Evolutionary conservation across 257 asterid species (phyloP).

Genomic region (Penstemon newberryi): DNA sequence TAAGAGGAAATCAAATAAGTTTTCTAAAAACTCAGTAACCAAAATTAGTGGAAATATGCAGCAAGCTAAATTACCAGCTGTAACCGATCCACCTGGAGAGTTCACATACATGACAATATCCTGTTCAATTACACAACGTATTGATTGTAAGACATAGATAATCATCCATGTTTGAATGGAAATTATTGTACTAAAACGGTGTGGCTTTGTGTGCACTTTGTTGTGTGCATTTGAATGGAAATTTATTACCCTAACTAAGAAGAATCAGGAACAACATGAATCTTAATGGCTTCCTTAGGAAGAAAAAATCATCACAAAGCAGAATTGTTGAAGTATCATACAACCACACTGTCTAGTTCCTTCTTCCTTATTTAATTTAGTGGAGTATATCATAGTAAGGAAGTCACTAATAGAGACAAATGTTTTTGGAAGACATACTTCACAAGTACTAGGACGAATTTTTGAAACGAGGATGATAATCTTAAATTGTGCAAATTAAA

Average conservation of each 20-base stretch:
- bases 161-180: constrained; percentile 13
- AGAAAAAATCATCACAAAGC: constrained; percentile 1
- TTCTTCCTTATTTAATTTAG: not conserved
- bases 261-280: not conserved
- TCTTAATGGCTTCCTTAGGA: not conserved
- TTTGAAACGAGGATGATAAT: not conserved
- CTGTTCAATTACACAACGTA: constrained; percentile 38
- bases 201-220: not conserved
- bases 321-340: too few relatives aligned
- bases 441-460: not conserved
- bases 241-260: too few relatives aligned
- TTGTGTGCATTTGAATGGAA: not conserved
- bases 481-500: not conserved
- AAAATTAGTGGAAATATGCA: constrained; percentile 5
- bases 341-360: not conserved
- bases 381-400: too few relatives aligned
- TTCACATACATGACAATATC: constrained; percentile 95
- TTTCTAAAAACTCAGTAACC: constrained; percentile 9
- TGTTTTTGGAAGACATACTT: not conserved
- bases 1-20: constrained; percentile 26
- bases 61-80: constrained; percentile 64
- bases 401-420: too few relatives aligned
- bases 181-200: not conserved
- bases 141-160: not conserved
- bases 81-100: constrained; percentile 98